Percentiles rank a stretch among this genome's conserved stretches.
Conservation (phyloP, 2,329 filamentous ascomycete genomes). For the Esteya vermicola region DNA sequence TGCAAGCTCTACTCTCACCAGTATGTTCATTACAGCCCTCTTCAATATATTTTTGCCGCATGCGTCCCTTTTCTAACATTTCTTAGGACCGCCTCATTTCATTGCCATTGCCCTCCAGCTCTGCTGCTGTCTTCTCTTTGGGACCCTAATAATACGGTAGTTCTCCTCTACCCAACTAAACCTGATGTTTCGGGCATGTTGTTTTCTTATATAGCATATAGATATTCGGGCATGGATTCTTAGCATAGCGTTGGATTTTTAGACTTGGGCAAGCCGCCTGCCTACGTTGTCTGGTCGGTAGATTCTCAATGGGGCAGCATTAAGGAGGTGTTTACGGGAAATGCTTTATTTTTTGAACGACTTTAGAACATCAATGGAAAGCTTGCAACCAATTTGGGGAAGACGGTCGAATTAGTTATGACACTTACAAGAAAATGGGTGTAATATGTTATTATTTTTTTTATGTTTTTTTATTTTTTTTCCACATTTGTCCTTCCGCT, state of each 20-base stretch:
- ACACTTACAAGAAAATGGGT: no score
- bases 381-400: no score
- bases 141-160: conserved; percentile 4
- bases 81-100: conserved; percentile 23
- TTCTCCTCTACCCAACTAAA: not conserved
- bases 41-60: not conserved
- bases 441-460: no score
- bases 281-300: no score
- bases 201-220: not conserved
- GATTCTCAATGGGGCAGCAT: no score
- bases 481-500: not conserved
- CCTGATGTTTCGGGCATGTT: not conserved
- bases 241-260: no score
- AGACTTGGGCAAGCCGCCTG: no score
- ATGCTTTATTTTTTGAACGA: no score
- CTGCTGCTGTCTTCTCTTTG: conserved; percentile 24
- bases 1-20: conserved; percentile 49
- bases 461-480: not conserved
- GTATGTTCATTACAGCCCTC: conserved; percentile 10
- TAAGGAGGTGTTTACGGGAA: no score
- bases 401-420: no score
- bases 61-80: not conserved
- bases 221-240: no score
- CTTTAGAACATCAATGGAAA: no score
- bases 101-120: conserved; percentile 33